These are phyloP conservation scores for Solanum sejunctum DNA, from an alignment of 257 asterid genomes.

Conservation along the genomic window DNA sequence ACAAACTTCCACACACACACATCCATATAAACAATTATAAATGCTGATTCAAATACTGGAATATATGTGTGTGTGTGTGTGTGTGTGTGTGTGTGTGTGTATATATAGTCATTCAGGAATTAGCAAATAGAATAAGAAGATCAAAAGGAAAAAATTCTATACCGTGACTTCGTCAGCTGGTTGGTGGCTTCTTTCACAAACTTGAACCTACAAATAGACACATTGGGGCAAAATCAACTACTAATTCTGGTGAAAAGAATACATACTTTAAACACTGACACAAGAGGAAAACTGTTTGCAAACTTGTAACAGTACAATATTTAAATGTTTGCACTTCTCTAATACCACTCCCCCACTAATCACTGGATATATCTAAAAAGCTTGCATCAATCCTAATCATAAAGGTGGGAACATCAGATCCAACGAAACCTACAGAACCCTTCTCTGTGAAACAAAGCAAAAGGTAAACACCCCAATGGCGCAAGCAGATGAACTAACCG, in stretches of 20 bases:
- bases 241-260: not conserved
- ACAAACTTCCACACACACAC: not conserved
- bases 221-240: not conserved
- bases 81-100: no score
- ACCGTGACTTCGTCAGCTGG: constrained; percentile 91
- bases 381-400: not conserved
- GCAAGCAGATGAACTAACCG: not conserved
- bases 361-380: not conserved
- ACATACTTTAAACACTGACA: not conserved
- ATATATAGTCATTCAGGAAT: not conserved
- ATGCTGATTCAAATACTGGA: not conserved
- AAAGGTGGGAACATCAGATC: not conserved
- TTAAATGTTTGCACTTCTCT: not conserved
- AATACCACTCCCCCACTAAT: not conserved
- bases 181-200: constrained; percentile 87
- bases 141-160: not conserved
- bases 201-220: constrained; percentile 56
- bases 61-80: not conserved
- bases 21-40: not conserved
- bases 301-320: not conserved
- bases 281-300: not conserved
- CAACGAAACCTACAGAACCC: not conserved
- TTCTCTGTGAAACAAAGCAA: not conserved
- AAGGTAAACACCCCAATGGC: not conserved
- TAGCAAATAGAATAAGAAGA: not conserved